Evolutionary conservation across 345 rosid species (phyloP), one percentile per base, ranked within the genome.

Genomic region (Rhodomyrtus tomentosa): DNA sequence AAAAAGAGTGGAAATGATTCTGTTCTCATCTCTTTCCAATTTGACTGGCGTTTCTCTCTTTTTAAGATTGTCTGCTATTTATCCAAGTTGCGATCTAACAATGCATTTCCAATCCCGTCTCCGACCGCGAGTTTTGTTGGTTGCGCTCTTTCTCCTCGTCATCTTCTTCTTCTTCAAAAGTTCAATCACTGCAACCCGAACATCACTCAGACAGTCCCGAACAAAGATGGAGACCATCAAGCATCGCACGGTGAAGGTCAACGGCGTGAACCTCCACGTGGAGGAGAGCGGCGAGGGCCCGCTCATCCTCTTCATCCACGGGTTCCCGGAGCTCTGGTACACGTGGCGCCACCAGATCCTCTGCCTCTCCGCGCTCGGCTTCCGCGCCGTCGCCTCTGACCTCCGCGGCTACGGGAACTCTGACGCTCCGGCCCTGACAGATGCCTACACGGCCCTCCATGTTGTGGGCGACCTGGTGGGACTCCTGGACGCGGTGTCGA

Each of bases 291-390:
- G 90, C 18, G 84, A 85, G 42, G 90, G 88, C 32, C 90, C 87
- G 1, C 81, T 87, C 12, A 58, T 88, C 40, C 84, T 88, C 85
- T 82, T 87, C 42, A 24, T 87, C 81, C 90, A 88, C 29, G 90
- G 90, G 1, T 88, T 88, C 87, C 90, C 90, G 7, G 85, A 86
- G 84, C 85, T 86, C 6, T 88, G 90, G 90, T 87, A 88, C 86
- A 51, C 86, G 20, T 88, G 90, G 90, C 87, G 87, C 48, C 87
- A 87, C 88, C 90, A 88, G 90, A 85, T 88, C 51, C 81, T 74
- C 16, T 83, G 86, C 83, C 86, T 88, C 53, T 82, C 90, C 38
- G 79, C 86, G 22, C 87, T 18, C 40, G 90, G 90, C 21, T 87
- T 85, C 89, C 86, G 87, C 13, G 85, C 91, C 5, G 87, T 89